Percentiles rank a stretch among this genome's conserved stretches.
Conservation (phyloP, 2,329 filamentous ascomycete species). For the Pseudovirgaria hyperparasitica region DNA sequence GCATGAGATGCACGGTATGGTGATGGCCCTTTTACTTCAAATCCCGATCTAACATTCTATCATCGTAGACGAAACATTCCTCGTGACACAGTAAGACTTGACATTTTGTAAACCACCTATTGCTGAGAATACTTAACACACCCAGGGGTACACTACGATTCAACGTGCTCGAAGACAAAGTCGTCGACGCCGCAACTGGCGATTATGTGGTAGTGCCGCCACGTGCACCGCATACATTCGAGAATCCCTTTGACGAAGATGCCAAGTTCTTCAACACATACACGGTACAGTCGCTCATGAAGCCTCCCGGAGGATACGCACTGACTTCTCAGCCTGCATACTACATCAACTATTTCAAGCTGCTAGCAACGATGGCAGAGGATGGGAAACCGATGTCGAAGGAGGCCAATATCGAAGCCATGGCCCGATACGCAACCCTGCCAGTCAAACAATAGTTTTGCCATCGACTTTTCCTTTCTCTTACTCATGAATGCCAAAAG, state of each 20-base stretch:
- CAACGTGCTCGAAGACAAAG: constrained; percentile 31
- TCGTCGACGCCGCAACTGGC: constrained; percentile 36
- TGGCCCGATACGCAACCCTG: constrained; percentile 38
- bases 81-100: constrained; percentile 39
- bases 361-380: constrained; percentile 33
- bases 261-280: constrained; percentile 45
- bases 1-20: constrained; percentile 43
- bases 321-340: too few relatives aligned
- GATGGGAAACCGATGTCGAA: constrained; percentile 33
- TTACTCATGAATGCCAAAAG: too few relatives aligned
- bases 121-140: constrained; percentile 1
- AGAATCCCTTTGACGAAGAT: constrained; percentile 41
- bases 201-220: constrained; percentile 45
- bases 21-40: not conserved
- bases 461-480: too few relatives aligned
- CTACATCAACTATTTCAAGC: constrained; percentile 46
- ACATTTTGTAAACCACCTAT: not conserved
- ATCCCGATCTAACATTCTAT: constrained; percentile 11
- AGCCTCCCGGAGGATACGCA: too few relatives aligned
- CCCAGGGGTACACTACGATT: constrained; percentile 42
- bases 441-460: too few relatives aligned
- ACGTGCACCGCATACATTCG: constrained; percentile 43
- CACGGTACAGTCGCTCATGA: too few relatives aligned
- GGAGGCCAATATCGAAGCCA: constrained; percentile 36
- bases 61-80: constrained; percentile 48